phyloP scores from a whole-genome alignment of 2,329 filamentous ascomycete species.

The Trichophyton equinum region DNA sequence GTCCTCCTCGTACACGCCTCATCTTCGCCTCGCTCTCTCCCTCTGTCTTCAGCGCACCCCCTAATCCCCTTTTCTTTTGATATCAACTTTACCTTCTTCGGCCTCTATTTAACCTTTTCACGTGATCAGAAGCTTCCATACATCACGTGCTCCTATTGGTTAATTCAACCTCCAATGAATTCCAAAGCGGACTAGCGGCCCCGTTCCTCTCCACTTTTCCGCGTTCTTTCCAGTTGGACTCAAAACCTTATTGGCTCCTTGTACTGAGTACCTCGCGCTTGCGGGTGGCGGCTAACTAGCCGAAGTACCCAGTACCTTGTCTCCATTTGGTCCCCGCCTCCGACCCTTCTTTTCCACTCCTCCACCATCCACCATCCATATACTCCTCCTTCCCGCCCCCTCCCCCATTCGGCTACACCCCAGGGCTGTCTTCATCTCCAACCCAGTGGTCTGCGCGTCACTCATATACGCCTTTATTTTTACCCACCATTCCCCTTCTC shows the following conservation, averaged over 20 bases:
- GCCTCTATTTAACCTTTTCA: neutral
- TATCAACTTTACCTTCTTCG: neutral
- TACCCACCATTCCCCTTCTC: neutral
- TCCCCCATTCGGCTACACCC: neutral
- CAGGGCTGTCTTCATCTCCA: neutral
- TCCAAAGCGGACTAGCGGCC: neutral
- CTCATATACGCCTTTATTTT: neutral
- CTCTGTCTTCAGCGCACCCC: neutral
- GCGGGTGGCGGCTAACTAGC: neutral
- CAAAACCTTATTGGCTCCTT: neutral
- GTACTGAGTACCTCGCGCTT: neutral
- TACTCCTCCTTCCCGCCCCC: neutral
- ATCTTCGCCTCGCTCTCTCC: neutral
- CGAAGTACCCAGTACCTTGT: constrained; percentile 3
- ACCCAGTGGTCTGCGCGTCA: neutral
- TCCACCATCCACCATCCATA: neutral
- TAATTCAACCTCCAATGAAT: neutral
- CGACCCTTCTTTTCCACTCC: constrained; percentile 11
- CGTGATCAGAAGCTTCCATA: neutral
- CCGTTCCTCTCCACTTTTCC: neutral
- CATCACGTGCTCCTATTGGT: neutral
- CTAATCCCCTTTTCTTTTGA: neutral
- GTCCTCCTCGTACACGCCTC: neutral
- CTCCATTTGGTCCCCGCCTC: constrained; percentile 3
- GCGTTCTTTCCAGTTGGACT: neutral